Evolutionary conservation across 164 flowering plant species (phyloP).

Genomic region (Aristolochia fimbriata): DNA sequence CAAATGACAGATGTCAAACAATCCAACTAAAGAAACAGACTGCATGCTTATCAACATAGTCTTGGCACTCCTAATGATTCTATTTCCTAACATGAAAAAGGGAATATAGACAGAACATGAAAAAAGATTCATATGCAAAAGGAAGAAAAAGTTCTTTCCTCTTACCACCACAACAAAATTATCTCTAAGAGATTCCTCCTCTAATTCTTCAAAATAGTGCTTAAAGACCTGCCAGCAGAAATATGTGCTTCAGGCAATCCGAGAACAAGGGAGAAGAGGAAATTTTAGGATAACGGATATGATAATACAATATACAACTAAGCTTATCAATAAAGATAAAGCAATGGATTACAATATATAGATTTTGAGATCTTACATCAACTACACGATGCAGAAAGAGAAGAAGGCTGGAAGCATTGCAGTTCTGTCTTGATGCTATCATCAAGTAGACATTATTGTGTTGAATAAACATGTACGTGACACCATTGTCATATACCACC

Average conservation of each 20-base stretch:
- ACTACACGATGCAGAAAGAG: conserved; percentile 87
- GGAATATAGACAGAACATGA: not conserved
- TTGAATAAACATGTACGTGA: conserved; percentile 84
- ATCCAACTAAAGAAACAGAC: not conserved
- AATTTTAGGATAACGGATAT: not conserved
- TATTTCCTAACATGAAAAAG: not conserved
- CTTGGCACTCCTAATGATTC: not conserved
- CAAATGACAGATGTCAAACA: too few relatives aligned
- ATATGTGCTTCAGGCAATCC: not conserved
- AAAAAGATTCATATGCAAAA: not conserved
- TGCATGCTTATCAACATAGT: not conserved
- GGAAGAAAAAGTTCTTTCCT: conserved; percentile 1
- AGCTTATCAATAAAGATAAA: not conserved
- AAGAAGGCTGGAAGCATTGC: conserved; percentile 94
- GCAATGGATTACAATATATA: too few relatives aligned
- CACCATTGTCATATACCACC: conserved; percentile 84
- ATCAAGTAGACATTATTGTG: conserved; percentile 87
- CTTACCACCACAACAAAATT: conserved; percentile 98
- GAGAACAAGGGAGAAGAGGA: not conserved
- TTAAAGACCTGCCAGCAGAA: conserved; percentile 60
- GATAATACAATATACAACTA: not conserved
- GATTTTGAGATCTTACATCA: conserved; percentile 51
- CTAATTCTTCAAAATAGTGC: conserved; percentile 94
- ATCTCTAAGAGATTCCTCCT: conserved; percentile 96
- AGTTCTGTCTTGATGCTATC: conserved; percentile 89